phyloP scores from a whole-genome alignment of 1,284 basidiomycete species.

The Exsudoporus floridanus region DNA sequence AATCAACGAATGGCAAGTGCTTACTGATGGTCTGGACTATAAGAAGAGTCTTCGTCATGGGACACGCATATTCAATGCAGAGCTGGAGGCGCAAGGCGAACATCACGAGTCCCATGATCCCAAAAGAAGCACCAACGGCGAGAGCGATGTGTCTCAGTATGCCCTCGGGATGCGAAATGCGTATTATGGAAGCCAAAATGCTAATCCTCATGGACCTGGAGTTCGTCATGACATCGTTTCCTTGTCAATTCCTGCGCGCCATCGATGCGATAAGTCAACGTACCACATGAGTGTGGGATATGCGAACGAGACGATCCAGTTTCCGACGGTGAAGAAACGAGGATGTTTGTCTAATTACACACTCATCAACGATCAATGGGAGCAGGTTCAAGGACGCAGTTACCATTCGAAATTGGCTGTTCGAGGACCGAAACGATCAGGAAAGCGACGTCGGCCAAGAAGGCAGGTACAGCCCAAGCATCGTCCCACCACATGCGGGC shows the following conservation, averaged over 20 bases:
- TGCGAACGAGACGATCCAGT: conserved; percentile 20
- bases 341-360: conserved; percentile 3
- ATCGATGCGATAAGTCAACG: background rate
- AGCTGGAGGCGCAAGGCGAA: conserved; percentile 10
- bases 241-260: background rate
- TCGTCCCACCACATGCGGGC: conserved; percentile 34
- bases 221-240: background rate
- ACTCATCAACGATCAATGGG: background rate
- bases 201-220: conserved; percentile 29
- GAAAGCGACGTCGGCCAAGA: conserved; percentile 16
- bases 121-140: conserved; percentile 18
- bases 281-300: conserved; percentile 31
- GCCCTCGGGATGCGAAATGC: conserved; percentile 22
- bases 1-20: background rate
- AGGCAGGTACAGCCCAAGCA: conserved; percentile 18
- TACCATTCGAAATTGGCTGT: conserved; percentile 9
- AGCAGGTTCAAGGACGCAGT: background rate
- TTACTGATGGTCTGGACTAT: conserved; percentile 23
- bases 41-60: conserved; percentile 5
- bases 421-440: conserved; percentile 13
- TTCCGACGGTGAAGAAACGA: conserved; percentile 11
- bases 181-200: conserved; percentile 28
- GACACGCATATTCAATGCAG: conserved; percentile 18
- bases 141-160: conserved; percentile 5
- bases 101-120: conserved; percentile 11